phyloP scores from a whole-genome alignment of 768 basidiomycete genomes.

The Tubosaeta sp. region DNA sequence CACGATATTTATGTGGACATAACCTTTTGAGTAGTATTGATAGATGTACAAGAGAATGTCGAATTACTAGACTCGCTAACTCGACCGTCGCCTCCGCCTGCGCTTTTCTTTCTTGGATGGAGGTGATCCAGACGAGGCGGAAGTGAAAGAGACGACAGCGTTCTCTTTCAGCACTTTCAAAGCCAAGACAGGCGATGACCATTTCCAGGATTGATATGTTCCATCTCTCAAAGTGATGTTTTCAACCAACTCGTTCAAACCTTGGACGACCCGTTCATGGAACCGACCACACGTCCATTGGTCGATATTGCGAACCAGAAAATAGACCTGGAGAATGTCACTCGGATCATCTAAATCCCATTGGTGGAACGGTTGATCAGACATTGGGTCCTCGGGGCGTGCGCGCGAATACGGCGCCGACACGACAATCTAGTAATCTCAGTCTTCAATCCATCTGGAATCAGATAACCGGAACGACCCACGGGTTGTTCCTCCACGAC shows the following conservation, averaged over 20 bases:
- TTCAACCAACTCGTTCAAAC: conserved; percentile 35
- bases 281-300: conserved; percentile 47
- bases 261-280: conserved; percentile 35
- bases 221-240: conserved; percentile 31
- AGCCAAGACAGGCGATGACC: conserved; percentile 22
- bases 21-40: neutral
- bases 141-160: conserved; percentile 22
- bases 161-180: conserved; percentile 36
- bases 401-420: conserved; percentile 44
- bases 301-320: conserved; percentile 51
- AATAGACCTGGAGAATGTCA: conserved; percentile 47
- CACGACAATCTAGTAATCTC: conserved; percentile 36
- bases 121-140: conserved; percentile 25
- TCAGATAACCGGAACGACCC: conserved; percentile 12
- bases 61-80: conserved; percentile 9
- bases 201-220: conserved; percentile 46
- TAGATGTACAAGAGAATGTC: neutral
- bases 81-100: conserved; percentile 27
- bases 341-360: conserved; percentile 44
- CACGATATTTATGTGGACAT: neutral
- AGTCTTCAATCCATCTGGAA: neutral
- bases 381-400: conserved; percentile 12
- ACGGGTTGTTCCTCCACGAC: conserved; percentile 34
- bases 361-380: conserved; percentile 38
- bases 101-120: conserved; percentile 30